A percentile compares a stretch with the other conserved stretches of the same genome.
Evolutionary conservation across 176 grass and related monocot species (phyloP).

Genomic region (Eleusine indica): DNA sequence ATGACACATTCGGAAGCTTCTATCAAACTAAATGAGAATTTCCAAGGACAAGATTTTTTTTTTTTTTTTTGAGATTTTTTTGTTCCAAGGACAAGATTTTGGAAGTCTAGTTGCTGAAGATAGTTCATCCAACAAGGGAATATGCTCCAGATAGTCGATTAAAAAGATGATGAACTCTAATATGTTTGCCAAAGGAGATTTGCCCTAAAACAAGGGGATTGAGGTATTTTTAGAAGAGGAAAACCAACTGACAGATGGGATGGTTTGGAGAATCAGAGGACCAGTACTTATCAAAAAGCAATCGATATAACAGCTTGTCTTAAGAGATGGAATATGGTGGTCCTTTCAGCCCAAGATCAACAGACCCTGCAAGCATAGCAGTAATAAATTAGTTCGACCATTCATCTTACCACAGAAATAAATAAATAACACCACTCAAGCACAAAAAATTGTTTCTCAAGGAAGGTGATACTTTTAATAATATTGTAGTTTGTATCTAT

Average conservation of each 20-base stretch:
- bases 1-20: constrained; percentile 15
- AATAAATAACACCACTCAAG: constrained; percentile 23
- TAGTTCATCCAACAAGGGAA: constrained; percentile 19
- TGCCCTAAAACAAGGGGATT: constrained; percentile 41
- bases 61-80: no score
- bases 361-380: constrained; percentile 45
- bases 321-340: not conserved
- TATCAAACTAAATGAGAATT: constrained; percentile 39
- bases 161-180: constrained; percentile 4
- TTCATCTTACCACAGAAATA: constrained; percentile 24
- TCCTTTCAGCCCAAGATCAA: constrained; percentile 1
- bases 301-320: constrained; percentile 20
- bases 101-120: constrained; percentile 1
- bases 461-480: constrained; percentile 1
- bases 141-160: constrained; percentile 19
- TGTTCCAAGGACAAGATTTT: not conserved
- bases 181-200: constrained; percentile 64
- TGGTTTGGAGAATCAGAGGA: constrained; percentile 22
- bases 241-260: constrained; percentile 21
- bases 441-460: constrained; percentile 26
- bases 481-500: not conserved
- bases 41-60: not conserved
- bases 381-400: constrained; percentile 30
- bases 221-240: constrained; percentile 34
- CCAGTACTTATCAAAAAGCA: constrained; percentile 31